Evolutionary conservation across 208 protist species (phyloP), one percentile per base, ranked within the genome.

Genomic region (Crithidia thermophila): DNA sequence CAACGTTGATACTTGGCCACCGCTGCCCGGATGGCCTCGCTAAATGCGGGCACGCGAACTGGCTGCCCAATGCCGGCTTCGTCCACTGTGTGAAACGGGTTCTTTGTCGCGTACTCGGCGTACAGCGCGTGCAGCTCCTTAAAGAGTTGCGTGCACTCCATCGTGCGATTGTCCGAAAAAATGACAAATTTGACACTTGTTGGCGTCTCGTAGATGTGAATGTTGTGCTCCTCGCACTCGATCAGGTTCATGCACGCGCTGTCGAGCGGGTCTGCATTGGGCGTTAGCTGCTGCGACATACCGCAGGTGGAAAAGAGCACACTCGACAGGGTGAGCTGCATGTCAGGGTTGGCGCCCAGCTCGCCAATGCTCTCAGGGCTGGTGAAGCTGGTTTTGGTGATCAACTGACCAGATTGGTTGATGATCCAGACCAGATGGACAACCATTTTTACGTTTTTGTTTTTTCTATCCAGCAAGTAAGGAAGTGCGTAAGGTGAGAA

Each of bases 351-450:
- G 43, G 79, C 73, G 30, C 89, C 89, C 3, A 95, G 75, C 60
- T 95, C 87, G 45, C 87, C 86, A 68, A 91, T 90, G 60, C 79
- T 81, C 18, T 88, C 79, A 3, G 79, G 75, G 6, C 65, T 58
- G 3, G 82, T 95, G 73, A 95, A 95, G 64, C 66, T 77, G 6
- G 72, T 76, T 70, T 90, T 88, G 37, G 82, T 78, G 53, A 95
- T 95, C 56, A 95, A 82, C 75, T 93, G 87, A 4, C 90, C 90
- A 4, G 87, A 90, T 50, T 92, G 84, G 52, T 94, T 94, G 43
- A 94, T 92, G 42, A 95, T 89, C 85, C 86, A 93, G 4, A 95
- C 51, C 2, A 95, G 74, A 67, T 95, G 89, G n/a, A 95, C 67
- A 1, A 83, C 78, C 89, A 95, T 95, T 18, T 20, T 42, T 9